Evolutionary conservation across 2,329 filamentous ascomycete genomes (phyloP), one percentile per base, ranked within the genome.

Genomic region (Colletotrichum sojae): DNA sequence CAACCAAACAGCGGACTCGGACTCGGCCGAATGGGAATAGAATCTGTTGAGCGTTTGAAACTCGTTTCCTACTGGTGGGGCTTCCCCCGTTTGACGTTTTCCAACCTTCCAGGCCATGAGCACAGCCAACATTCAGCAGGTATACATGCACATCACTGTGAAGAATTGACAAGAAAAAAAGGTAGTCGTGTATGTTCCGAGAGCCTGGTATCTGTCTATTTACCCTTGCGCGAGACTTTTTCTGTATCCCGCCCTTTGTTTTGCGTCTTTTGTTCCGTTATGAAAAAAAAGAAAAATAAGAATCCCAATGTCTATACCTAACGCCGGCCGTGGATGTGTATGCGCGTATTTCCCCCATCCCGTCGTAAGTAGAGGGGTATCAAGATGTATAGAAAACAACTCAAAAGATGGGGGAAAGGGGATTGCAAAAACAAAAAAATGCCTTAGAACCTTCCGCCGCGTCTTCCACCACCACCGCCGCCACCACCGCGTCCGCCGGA

Each of bases 341-440:
- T 39, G 52, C 43, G 25, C 20, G 52, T 54, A n/a, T 63, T 25
- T 36, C 31, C 36, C 49, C 60, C 49, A 36, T 49, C 60, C 51
- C 49, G 60, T 63, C 60, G 62, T 65, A 65, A 63, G 52, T 46
- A 63, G 51, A n/a, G 46, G 60, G 60, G 60, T 63, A 63, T 63
- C 60, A 63, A 55, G 51, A 65, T 58, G 45, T 43, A 43, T 62
- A 27, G 49, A 31, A 56, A 45, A 53, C 48, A 68, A 25, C 66
- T 69, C 49, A 66, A 46, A 25, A 54, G 49, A 40, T 43, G n/a
- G 49, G 13, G 45, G 22, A 15, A n/a, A n/a, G 45, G 4, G 22
- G 36, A 63, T 25, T 46, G 27, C 36, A 25, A 16, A 31, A 31
- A 25, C 20, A 48, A 31, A 40, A 40, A 39, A 54, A 36, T 9